These are phyloP conservation scores for Echinochloa phyllopogon DNA, from an alignment of 176 grass and related monocot species.

Conservation along the genomic window DNA sequence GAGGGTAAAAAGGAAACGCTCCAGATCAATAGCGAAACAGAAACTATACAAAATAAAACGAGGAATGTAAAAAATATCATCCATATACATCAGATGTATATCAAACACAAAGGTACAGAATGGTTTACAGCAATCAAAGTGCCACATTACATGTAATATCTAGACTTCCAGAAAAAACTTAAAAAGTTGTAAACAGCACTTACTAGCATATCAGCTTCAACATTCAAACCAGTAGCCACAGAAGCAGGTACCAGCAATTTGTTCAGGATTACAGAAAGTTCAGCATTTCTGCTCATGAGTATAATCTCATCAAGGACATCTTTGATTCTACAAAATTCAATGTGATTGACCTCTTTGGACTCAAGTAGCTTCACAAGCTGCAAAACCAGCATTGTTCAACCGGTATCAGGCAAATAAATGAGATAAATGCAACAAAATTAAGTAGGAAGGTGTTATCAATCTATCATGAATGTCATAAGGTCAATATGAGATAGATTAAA, in stretches of 20 bases:
- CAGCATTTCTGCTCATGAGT: constrained; percentile 72
- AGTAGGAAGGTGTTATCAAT: constrained; percentile 20
- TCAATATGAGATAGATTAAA: constrained; percentile 18
- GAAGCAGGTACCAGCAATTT: constrained; percentile 73
- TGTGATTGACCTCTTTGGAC: constrained; percentile 94
- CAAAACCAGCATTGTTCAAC: constrained; percentile 46
- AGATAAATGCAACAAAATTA: constrained; percentile 44
- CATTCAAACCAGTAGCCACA: constrained; percentile 78
- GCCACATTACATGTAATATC: background rate
- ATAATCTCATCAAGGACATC: constrained; percentile 85
- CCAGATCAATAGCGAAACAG: constrained; percentile 1
- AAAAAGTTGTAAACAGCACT: constrained; percentile 36
- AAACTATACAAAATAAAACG: background rate
- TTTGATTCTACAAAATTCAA: constrained; percentile 96
- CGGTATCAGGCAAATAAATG: constrained; percentile 30
- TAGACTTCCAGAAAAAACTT: constrained; percentile 14
- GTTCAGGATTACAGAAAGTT: constrained; percentile 71
- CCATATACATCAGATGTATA: background rate
- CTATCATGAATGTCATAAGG: constrained; percentile 11
- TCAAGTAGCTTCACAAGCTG: constrained; percentile 98
- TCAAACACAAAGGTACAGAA: background rate
- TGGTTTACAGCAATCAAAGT: background rate
- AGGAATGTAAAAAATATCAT: background rate
- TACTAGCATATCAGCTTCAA: constrained; percentile 85
- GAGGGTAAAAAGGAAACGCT: constrained; percentile 28